Evolutionary conservation across 805 yeast genomes (phyloP), one percentile per base, ranked within the genome.

Genomic region (Teunomyces aglyptinius): DNA sequence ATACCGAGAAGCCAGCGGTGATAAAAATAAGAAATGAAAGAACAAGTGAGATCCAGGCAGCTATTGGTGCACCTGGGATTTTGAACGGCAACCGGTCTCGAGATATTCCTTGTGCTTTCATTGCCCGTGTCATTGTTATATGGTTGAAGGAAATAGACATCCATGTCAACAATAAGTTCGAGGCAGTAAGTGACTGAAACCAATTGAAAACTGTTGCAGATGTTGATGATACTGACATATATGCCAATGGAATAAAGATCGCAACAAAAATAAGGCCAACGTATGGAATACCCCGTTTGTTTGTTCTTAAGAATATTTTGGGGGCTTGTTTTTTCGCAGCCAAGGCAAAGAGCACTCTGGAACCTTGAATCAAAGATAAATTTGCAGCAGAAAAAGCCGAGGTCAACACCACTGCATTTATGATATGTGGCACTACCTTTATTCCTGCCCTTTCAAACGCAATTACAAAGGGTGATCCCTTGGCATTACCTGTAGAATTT

Each of bases 341-440:
- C 38, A 70, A 55, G 0, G 73, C 70, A 51, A 58, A 71, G 6
- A 68, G 44, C 6, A 59, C 56, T 57, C 76, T 58, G 3, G 72
- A 57, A 11, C 64, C 61, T 34, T 57, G 57, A 27, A 64, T 53
- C 19, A 66, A 35, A 10, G 57, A 49, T 28, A 59, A 54, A 51
- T 70, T 70, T 19, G 64, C 70, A 27, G 72, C 71, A 7, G 71
- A 64, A 39, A 70, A 65, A 1, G 75, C 76, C 15, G 74, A 68
- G 0, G 72, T 63, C 43, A 70, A 53, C 29, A 70, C 70, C 32
- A 65, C 65, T 10, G 67, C 75, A 51, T 71, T 71, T 45, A 71
- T 61, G 26, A 68, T 58, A 49, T 60, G 63, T 5, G 71, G 72
- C 24, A 71, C 56, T 0, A 59, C 74, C 27, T 53, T 56, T 26